Evolutionary conservation across 495 filamentous ascomycete genomes (phyloP), one percentile per base, ranked within the genome.

Genomic region (Penicillium robsamsonii): DNA sequence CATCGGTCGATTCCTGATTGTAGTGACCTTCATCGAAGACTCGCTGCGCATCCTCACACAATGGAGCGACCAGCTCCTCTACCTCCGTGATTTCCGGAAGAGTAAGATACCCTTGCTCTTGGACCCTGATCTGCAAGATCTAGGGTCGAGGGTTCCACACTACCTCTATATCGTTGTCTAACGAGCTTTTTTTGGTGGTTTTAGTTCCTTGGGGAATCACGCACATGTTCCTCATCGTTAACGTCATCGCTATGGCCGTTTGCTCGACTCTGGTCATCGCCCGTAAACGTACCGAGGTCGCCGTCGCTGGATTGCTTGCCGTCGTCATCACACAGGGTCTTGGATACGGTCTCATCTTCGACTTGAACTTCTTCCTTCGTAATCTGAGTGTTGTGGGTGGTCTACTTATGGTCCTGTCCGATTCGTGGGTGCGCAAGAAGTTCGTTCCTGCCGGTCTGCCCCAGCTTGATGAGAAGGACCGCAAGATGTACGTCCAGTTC

Each of bases 401-500:
- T 51, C 82, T 98, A 41, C 81, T 98, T 46, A 97, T 98, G 94
- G 95, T 98, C 4, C 80, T 98, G 13, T 97, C 92, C 17, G 94
- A 98, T 77, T 93, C 88, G 46, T 97, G 92, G 92, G 90, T 96
- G 66, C 87, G 93, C 71, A 97, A 97, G 84, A 87, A 85, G 72
- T 96, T 97, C 76, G 92, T 92, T 12, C 96, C 96, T 42, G 94
- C 94, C 25, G 94, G 94, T 40, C 79, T 98, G 55, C 94, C 94
- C 50, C 84, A 89, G 75, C 81, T 97, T 22, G 93, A 96, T 64
- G 94, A 98, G 81, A 97, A 97, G 84, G 95, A 98, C 72, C 88
- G 91, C 71, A 98, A 97, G 82, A 97, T 97, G 91, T 98, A 98
- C 79, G 92, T 98, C 75, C 94, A 97, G 81, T 86, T 98, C 50